Evolutionary conservation across 768 basidiomycete species (phyloP), one percentile per base, ranked within the genome.

Genomic region (Tulasnella sp.): DNA sequence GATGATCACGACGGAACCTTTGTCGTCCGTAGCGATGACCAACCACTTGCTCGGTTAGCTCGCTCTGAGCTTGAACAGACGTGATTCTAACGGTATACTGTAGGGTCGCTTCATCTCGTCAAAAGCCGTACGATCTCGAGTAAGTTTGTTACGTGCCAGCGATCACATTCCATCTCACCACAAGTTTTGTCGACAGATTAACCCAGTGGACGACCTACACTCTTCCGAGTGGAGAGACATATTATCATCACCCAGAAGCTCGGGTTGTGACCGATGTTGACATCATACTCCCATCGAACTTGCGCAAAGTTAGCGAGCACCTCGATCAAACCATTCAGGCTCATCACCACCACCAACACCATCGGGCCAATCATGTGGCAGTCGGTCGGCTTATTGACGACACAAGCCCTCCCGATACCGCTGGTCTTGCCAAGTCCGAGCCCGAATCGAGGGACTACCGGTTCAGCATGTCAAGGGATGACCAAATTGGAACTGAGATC

Each of bases 231-330:
- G 76, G 76, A 4, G 69, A 20, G 39, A 71, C 32, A 44, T 77
- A 77, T 40, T 77, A 46, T 55, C n/a, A 37, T 55, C 76, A 77
- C 55, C 39, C 76, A 26, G 55, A 77, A 40, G 69, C 70, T 55
- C 76, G 70, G 18, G 39, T 77, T 42, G 76, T 77, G 18, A 77
- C 76, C 10, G 67, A 77, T n/a, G 76, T 77, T 26, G 76, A 77
- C n/a, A 70, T 77, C 70, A 23, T 40, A 7, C 42, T 46, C 35
- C 26, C 76, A 10, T 67, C 76, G 5, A 77, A 42, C 35, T 61
- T 77, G 40, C 57, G 51, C n/a, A 77, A 77, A 29, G 70, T 77
- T 20, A 26, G n/a, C 46, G 37, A 70, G 16, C 69, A 71, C 70
- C 29, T 77, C 13, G 70, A 70, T 29, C 61, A 72, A 67, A 70